Evolutionary conservation across 192 early-diverging fungal species (phyloP), one percentile per base, ranked within the genome.

Genomic region (Backusella sp.): DNA sequence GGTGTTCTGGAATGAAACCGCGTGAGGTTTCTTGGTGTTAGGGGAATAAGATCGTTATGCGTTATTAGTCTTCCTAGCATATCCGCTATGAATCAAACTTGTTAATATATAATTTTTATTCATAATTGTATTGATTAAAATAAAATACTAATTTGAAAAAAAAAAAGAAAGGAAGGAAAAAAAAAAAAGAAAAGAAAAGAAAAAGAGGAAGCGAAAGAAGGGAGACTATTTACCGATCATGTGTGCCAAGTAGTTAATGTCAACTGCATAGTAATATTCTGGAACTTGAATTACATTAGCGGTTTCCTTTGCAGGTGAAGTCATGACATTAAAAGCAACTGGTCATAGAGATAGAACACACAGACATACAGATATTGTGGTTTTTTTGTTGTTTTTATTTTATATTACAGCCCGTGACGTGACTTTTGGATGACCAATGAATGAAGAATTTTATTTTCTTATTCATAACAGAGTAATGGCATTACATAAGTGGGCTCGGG

Each of bases 1-100:
- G 94, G 88, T 8, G 94, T 94, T 56, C 98, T 91, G 23, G 95
- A 97, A 77, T 99, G 98, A 77, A 99, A 99, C 41, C 97, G 92
- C 0, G 98, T 97, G 23, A 97, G 86, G 62, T 91, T 88, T 41
- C 84, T 78, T 12, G 86, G 83, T 17, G 87, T 88, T 49, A 90
- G 76, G 46, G 86, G 89, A 71, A 90, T 90, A 65, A 84, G 83
- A 75, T 90, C 89, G 53, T 90, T 90, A 49, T 90, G 89, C 21
- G 81, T 77, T 59, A 87, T 88, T 30, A 90, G 73, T 73, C 89
- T 85, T 42, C 83, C 80, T 0, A 90, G 77, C 89, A 90, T 90
- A 73, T 90, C 89, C 73, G 87, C 89, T 90, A 69, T 66, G 52
- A 35, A 35, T 73, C n/a, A 73, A 21, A 34, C 56, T n/a, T n/a